A percentile compares a stretch with the other conserved stretches of the same genome.
Evolutionary conservation across 2,329 filamentous ascomycete genomes (phyloP).

Genomic region (Fusarium kyushuense): DNA sequence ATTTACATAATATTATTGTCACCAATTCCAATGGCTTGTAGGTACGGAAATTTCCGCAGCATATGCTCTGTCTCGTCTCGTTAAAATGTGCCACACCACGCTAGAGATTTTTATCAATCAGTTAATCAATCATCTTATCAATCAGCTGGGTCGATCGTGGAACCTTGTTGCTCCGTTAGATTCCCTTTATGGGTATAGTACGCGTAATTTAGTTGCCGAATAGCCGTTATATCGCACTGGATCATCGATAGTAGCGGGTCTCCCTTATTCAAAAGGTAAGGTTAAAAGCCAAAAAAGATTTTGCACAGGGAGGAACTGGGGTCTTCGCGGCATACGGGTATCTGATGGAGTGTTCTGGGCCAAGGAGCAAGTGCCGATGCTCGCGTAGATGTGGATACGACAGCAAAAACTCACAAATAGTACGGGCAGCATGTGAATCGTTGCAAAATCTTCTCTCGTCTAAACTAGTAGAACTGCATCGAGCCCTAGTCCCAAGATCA

Average conservation of each 20-base stretch:
- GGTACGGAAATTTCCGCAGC: not conserved
- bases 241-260: not conserved
- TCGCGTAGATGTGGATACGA: not conserved
- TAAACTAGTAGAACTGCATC: too few species aligned
- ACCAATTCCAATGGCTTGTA: too few species aligned
- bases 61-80: not conserved
- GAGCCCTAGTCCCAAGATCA: not conserved
- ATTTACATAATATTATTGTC: not conserved
- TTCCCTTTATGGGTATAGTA: not conserved
- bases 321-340: not conserved
- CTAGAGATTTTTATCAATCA: conserved; percentile 10
- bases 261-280: not conserved
- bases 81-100: not conserved
- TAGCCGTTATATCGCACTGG: not conserved
- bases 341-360: not conserved
- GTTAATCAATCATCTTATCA: conserved; percentile 15
- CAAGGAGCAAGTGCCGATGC: not conserved
- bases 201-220: not conserved
- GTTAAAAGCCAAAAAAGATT: not conserved
- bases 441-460: not conserved
- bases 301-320: not conserved
- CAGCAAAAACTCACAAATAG: not conserved
- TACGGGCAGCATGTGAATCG: not conserved
- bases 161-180: not conserved
- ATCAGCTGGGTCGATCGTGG: conserved; percentile 1